Evolutionary conservation across 179 eudicot genomes (phyloP), one percentile per base, ranked within the genome.

Genomic region (Nepenthes alata): DNA sequence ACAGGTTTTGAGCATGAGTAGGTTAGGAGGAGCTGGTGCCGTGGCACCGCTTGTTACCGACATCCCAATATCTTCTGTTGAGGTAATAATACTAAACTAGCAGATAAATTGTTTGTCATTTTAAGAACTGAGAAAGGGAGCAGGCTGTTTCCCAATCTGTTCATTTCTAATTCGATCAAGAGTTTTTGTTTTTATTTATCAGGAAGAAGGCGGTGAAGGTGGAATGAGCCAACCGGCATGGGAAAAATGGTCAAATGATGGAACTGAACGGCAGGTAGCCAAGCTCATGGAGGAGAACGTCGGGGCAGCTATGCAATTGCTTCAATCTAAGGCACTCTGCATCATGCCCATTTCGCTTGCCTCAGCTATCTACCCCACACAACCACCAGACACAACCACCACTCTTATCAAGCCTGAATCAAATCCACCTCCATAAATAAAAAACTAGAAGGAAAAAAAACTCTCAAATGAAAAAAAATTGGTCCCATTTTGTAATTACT

Each of bases 181-280:
- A 25, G 14, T 61, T 38, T 12, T 6, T 63, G 41, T 16, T 53
- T 47, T 72, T 13, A 34, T 63, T 69, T 54, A 49, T 38, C 65
- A 85, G 95, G 94, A 88, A 64, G 94, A 88, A 63, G 78, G 76
- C 25, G 66, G 84, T 65, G 96, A 88, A 59, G 85, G 78, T 63
- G 94, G 86, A 63, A 73, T 74, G 41, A 74, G 78, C 62, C 85
- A 88, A 67, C 89, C 86, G 10, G 89, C 80, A 11, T 90, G 96
- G 97, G 96, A 90, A 78, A 88, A 88, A 72, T 90, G 96, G 97
- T 90, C 95, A 11, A 85, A 76, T 8, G 97, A 90, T 56, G 97
- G 95, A 65, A 91, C 97, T n/a, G 97, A 91, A 73, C 62, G 84
- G 68, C 96, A 91, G 73, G 97, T 91, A 2, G 97, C 97, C 10